phyloP scores from a whole-genome alignment of 306 rosid genomes.

The Vicia sativa region DNA sequence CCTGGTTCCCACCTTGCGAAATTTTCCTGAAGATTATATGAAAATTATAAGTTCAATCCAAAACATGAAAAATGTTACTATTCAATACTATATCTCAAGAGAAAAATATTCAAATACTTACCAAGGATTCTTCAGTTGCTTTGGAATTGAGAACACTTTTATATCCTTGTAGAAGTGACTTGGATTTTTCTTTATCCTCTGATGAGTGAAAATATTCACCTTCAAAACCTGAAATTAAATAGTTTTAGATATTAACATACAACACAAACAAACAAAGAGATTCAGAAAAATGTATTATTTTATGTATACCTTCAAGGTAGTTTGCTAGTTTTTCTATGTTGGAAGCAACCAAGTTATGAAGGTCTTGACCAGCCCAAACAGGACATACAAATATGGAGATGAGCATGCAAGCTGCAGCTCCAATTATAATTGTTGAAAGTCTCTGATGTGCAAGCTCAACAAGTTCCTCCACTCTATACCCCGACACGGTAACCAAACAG shows the following conservation, averaged over 20 bases:
- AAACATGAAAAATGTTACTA: constrained; percentile 6
- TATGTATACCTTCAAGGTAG: constrained; percentile 61
- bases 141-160: constrained; percentile 74
- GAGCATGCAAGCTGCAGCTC: constrained; percentile 68
- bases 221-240: constrained; percentile 61
- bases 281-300: too few species aligned
- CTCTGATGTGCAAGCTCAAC: constrained; percentile 68
- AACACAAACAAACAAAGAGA: background rate
- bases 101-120: constrained; percentile 19
- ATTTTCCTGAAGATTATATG: constrained; percentile 56
- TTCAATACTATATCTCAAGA: constrained; percentile 1
- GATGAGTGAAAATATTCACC: constrained; percentile 55
- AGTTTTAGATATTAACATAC: constrained; percentile 7
- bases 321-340: constrained; percentile 75
- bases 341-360: constrained; percentile 72
- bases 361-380: constrained; percentile 92
- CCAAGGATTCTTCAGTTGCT: constrained; percentile 72
- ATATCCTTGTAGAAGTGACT: constrained; percentile 59
- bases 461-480: constrained; percentile 56
- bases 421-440: constrained; percentile 63
- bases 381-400: constrained; percentile 68
- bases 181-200: constrained; percentile 46
- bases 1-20: constrained; percentile 96
- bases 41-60: background rate
- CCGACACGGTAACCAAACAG: constrained; percentile 78